Evolutionary conservation across 345 rosid species (phyloP), one percentile per base, ranked within the genome.

Genomic region (Dipteronia dyeriana): DNA sequence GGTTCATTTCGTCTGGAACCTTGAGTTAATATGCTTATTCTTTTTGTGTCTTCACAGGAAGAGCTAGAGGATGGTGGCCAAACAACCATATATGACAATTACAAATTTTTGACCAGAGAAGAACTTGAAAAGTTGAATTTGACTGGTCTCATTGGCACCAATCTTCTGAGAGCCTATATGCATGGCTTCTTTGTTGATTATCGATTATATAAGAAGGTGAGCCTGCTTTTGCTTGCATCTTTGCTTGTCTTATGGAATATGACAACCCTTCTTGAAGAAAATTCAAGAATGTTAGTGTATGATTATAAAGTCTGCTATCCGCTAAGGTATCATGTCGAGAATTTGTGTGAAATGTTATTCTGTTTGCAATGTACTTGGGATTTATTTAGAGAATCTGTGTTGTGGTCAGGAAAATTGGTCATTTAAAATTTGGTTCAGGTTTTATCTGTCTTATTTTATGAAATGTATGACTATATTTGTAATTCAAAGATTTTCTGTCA

Each of bases 11-110:
- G 4, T 66, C 66, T 75, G 38, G 75, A 56, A 72, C 56, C 13
- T 82, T 77, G n/a, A 25, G 34, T 53, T 20, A 12, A 25, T 51
- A 17, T 26, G 20, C 9, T 76, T 49, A 66, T 47, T 41, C 64
- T 73, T 65, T 70, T 67, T 49, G 38, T 19, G 45, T 63, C 71
- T 78, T 79, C 83, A 59, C 86, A 96, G 99, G 99, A 96, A 88
- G 97, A 96, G 86, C 87, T 92, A 75, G 98, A 94, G 88, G 99
- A 96, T 79, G 89, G 84, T 75, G 92, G 85, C 19, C 92, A 96
- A 78, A 86, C 95, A 43, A 86, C 90, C 67, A 92, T 94, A 73
- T 96, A 94, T 75, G 98, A 96, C 66, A 86, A 94, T 64, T 96
- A 79, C 84, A 96, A 94, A 84, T 96, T 92, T 79, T 86, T 96